Evolutionary conservation across 2,329 filamentous ascomycete species (phyloP).

Genomic region (Clonostachys byssicola): DNA sequence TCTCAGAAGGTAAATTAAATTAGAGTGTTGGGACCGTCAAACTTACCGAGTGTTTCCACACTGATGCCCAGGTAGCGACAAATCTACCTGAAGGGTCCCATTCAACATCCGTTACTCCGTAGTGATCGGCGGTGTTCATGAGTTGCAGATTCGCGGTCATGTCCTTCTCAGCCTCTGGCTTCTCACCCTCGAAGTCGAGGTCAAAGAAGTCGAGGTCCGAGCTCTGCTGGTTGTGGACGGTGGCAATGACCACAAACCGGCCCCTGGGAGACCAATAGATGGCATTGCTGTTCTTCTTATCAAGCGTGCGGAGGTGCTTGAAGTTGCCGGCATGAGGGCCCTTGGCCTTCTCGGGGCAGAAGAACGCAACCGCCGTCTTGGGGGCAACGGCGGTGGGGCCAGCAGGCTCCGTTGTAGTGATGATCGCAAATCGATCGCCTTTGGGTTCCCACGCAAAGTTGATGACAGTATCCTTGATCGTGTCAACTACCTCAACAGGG

Average conservation of each 20-base stretch:
- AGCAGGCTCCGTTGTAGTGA: conserved; percentile 84
- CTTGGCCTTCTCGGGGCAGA: conserved; percentile 94
- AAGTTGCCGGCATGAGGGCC: conserved; percentile 80
- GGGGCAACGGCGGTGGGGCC: conserved; percentile 77
- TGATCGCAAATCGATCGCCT: conserved; percentile 94
- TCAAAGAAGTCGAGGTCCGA: conserved; percentile 98
- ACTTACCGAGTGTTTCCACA: conserved; percentile 92
- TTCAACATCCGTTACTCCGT: conserved; percentile 94
- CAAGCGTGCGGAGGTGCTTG: conserved; percentile 88
- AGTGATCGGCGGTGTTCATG: conserved; percentile 92
- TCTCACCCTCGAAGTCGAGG: conserved; percentile 96
- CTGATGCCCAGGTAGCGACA: conserved; percentile 86
- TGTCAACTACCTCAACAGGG: conserved; percentile 95
- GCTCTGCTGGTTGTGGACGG: conserved; percentile 87
- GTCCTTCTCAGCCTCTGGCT: conserved; percentile 89
- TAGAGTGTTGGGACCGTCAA: conserved; percentile 6
- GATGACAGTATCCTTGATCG: conserved; percentile 96
- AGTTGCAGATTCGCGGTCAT: conserved; percentile 90
- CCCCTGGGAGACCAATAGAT: conserved; percentile 99
- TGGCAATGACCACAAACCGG: conserved; percentile 90
- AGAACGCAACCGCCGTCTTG: conserved; percentile 94
- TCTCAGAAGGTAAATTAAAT: not conserved
- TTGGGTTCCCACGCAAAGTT: conserved; percentile 99
- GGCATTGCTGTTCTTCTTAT: conserved; percentile 99
- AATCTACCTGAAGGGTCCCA: conserved; percentile 97